Base-by-base conservation (phyloP, 805 yeast species). In the Myxozyma kluyveri region DNA sequence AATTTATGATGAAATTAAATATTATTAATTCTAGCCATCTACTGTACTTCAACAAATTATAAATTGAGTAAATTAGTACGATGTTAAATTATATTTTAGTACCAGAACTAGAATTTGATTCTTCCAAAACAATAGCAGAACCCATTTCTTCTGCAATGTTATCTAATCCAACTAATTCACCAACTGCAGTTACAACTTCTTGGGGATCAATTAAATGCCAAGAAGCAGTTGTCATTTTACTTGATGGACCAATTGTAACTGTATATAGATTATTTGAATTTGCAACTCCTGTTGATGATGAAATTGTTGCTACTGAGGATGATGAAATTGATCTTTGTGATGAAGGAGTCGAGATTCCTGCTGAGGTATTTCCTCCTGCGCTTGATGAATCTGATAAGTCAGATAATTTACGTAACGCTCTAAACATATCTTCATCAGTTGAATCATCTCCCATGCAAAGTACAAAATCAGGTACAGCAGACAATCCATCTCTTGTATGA, bases 401-500 rank as follows among this genome's bases (percentile, higher is more conserved):
- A 62, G 84, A 88, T 60, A 87, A 80, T 2, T 72, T 74, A 51
- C 82, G 79, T 62, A 93, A 73, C 24, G 91, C 84, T 53, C 74
- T 76, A 69, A 93, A 93, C 99, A 93, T 93, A 65, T 93, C 99
- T 69, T 93, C 99, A 69, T 93, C 99, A 0, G 99, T 93, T 38
- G 84, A 77, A 68, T 93, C 99, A 69, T 93, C 99, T 46, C 99
- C 99, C 40, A 88, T 70, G 71, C 98, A 93, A 49, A 91, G 69
- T 37, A 86, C 80, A 65, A 93, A 91, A 63, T 88, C 96, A 0
- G 96, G 93, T 47, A 81, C 72, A 6, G 35, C 45, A 19, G 32
- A 14, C 36, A 42, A 1, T 26, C 19, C 44, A 6, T 24, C 22
- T 42, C 32, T 10, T 29, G 18, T 29, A 12, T 7, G 14, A 10